Conservation (phyloP, 2,329 filamentous ascomycete genomes). For the Dactylonectria estremocensis region DNA sequence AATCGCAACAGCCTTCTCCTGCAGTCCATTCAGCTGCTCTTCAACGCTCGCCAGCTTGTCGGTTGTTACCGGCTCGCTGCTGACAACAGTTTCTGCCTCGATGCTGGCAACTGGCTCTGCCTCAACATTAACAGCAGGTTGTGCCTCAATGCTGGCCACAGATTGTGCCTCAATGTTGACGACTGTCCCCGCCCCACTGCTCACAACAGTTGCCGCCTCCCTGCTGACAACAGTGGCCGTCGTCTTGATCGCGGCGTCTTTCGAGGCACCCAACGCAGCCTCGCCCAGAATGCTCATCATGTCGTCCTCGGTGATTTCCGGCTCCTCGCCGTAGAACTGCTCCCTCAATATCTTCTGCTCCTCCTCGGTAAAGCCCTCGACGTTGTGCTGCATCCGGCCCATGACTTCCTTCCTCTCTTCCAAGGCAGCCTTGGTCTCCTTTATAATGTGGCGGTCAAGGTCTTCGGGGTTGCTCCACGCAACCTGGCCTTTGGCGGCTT, state of each 20-base stretch:
- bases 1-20: conserved; percentile 22
- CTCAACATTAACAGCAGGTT: too few species aligned
- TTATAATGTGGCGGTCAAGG: conserved; percentile 57
- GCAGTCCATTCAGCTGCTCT: conserved; percentile 20
- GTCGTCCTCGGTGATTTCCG: conserved; percentile 54
- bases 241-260: conserved; percentile 23
- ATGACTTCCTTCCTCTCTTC: conserved; percentile 55
- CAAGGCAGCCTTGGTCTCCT: conserved; percentile 50
- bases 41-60: conserved; percentile 22
- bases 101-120: neutral
- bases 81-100: neutral
- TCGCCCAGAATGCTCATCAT: conserved; percentile 55
- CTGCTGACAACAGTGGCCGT: neutral
- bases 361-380: conserved; percentile 56
- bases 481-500: conserved; percentile 74
- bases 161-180: neutral
- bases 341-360: conserved; percentile 54
- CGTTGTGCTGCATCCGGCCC: conserved; percentile 54
- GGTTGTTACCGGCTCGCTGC: neutral
- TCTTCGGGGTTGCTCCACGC: conserved; percentile 71
- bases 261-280: conserved; percentile 33
- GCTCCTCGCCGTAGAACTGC: conserved; percentile 44
- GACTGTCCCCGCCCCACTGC: neutral
- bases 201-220: neutral
- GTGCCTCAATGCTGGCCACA: neutral